phyloP scores from a whole-genome alignment of 169 alveolate genomes.

The Miamiensis avidus region DNA sequence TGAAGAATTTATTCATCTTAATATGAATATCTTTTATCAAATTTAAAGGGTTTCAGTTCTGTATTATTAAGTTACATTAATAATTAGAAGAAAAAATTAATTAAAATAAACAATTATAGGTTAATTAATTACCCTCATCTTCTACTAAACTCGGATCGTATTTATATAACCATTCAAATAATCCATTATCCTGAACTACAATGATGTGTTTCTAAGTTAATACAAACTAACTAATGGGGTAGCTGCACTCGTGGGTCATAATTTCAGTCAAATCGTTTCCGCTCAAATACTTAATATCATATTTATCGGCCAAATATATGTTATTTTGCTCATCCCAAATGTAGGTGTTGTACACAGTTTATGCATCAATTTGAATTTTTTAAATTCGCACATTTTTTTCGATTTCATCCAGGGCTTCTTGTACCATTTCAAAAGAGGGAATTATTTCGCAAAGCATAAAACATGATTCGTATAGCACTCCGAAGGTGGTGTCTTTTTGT shows the following conservation, averaged over 20 bases:
- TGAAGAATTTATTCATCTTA: constrained; percentile 29
- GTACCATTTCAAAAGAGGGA: constrained; percentile 2
- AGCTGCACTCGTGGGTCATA: constrained; percentile 22
- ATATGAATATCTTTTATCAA: constrained; percentile 51
- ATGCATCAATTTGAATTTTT: not conserved
- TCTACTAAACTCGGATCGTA: constrained; percentile 26
- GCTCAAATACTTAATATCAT: constrained; percentile 46
- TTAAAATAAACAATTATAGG: not conserved
- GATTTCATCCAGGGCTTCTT: not conserved
- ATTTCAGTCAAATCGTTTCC: constrained; percentile 48
- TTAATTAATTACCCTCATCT: constrained; percentile 12
- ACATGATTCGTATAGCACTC: constrained; percentile 3
- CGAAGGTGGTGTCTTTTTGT: constrained; percentile 4
- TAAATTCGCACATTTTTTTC: not conserved
- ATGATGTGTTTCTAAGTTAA: constrained; percentile 62
- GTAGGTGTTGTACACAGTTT: not conserved
- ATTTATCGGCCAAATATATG: constrained; percentile 58
- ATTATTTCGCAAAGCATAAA: constrained; percentile 18
- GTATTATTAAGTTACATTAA: too few relatives aligned
- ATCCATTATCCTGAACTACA: constrained; percentile 49
- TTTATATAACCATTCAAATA: constrained; percentile 54
- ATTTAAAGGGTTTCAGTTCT: constrained; percentile 41
- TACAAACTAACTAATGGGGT: constrained; percentile 31
- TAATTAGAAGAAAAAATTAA: too few relatives aligned
- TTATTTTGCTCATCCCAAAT: constrained; percentile 59